Percentiles rank a stretch among this genome's conserved stretches.
phyloP scores from a whole-genome alignment of 495 filamentous ascomycete species.

The Lasiosphaeriaceae sp. region DNA sequence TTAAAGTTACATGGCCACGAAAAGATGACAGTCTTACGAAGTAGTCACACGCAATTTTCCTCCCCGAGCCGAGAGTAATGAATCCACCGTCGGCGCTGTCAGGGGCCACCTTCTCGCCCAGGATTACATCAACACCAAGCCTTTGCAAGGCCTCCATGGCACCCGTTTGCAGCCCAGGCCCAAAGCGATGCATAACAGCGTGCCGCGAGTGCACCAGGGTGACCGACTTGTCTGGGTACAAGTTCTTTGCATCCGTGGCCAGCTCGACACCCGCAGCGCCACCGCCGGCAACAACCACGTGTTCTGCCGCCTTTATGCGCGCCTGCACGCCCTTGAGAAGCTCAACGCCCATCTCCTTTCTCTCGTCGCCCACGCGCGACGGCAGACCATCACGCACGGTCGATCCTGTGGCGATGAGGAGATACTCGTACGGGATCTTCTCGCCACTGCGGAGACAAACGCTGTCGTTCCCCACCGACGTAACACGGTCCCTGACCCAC shows the following conservation, averaged over 20 bases:
- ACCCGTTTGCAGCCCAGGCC: constrained; percentile 43
- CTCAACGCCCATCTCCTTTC: constrained; percentile 41
- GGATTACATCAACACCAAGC: constrained; percentile 40
- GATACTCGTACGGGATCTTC: constrained; percentile 51
- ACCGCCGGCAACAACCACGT: constrained; percentile 54
- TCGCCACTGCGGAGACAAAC: constrained; percentile 26
- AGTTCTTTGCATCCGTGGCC: constrained; percentile 52
- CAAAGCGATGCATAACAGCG: constrained; percentile 52
- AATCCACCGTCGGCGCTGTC: constrained; percentile 8
- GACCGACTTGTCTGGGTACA: constrained; percentile 54
- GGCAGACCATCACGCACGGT: constrained; percentile 44
- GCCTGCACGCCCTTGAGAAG: constrained; percentile 40
- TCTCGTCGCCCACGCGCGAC: constrained; percentile 43
- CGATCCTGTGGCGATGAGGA: constrained; percentile 54
- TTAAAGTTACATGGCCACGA: not conserved
- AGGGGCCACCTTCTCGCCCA: constrained; percentile 31
- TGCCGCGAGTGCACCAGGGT: constrained; percentile 54
- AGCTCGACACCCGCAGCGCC: constrained; percentile 60
- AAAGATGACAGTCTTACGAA: constrained; percentile 16
- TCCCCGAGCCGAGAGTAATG: constrained; percentile 21
- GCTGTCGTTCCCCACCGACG: constrained; percentile 16
- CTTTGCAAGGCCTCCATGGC: constrained; percentile 34
- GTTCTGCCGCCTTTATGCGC: constrained; percentile 32
- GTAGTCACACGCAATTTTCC: constrained; percentile 24
- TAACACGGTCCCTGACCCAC: constrained; percentile 37